These are phyloP conservation scores for Vicia villosa DNA, from an alignment of 306 rosid genomes.

Conservation along the genomic window DNA sequence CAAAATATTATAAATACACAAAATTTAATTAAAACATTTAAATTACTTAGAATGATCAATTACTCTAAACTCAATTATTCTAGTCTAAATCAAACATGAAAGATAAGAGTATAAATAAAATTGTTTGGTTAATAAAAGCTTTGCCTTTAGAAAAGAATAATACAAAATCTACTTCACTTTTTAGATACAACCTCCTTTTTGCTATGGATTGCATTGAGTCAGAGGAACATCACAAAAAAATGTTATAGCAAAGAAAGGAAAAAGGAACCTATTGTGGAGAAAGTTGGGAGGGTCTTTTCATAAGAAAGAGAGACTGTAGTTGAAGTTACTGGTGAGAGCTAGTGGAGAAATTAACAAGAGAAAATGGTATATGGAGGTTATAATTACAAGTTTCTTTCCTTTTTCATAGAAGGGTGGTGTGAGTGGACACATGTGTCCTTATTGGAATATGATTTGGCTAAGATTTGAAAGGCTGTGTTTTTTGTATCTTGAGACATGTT, in stretches of 20 bases:
- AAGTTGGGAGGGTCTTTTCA: conserved; percentile 51
- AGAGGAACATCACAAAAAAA: conserved; percentile 19
- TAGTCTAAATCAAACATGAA: too few relatives aligned
- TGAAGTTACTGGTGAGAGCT: conserved; percentile 41
- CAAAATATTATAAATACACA: too few relatives aligned
- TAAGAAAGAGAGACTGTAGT: conserved; percentile 26
- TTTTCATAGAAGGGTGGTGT: conserved; percentile 42
- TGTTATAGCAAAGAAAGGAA: conserved; percentile 12
- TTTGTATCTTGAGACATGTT: conserved; percentile 34
- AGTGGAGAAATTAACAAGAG: conserved; percentile 34
- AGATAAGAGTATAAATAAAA: too few relatives aligned
- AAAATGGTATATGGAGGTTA: conserved; percentile 17
- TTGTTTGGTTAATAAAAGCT: neutral
- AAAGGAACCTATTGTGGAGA: conserved; percentile 32
- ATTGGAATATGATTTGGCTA: conserved; percentile 55
- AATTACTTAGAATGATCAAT: too few relatives aligned
- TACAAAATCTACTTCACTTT: conserved; percentile 27
- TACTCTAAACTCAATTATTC: too few relatives aligned
- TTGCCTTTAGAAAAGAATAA: neutral
- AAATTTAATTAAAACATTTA: too few relatives aligned
- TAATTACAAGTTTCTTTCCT: conserved; percentile 33
- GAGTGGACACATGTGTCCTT: conserved; percentile 53
- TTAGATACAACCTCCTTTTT: conserved; percentile 27
- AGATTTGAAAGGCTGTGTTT: conserved; percentile 44
- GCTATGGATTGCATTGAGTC: conserved; percentile 29